Percentiles rank a stretch among this genome's conserved stretches.
These are phyloP conservation scores for Phytophthora colocasiae DNA, from an alignment of 352 stramenopile genomes.

Conservation along the genomic window DNA sequence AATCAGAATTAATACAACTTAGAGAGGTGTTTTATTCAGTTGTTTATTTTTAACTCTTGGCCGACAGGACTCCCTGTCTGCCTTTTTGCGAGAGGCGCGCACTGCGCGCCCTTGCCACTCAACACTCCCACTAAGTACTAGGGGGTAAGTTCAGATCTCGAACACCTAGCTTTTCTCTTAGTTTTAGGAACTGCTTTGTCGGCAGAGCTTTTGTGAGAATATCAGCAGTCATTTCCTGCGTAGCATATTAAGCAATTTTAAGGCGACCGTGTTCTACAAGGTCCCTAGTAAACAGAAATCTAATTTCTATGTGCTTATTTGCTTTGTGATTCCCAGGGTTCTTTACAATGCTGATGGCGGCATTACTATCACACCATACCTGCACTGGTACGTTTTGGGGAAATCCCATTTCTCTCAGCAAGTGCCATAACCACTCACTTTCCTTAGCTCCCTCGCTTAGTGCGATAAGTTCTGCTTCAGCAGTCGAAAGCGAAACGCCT, in stretches of 20 bases:
- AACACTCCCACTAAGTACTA: conserved; percentile 3
- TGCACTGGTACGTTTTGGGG: conserved; percentile 7
- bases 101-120: neutral
- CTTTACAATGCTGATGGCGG: conserved; percentile 14
- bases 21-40: no score
- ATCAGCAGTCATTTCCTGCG: conserved; percentile 26
- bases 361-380: conserved; percentile 14
- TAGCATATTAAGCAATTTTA: conserved; percentile 12
- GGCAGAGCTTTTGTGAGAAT: conserved; percentile 27
- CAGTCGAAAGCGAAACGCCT: conserved; percentile 13
- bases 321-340: conserved; percentile 18
- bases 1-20: no score
- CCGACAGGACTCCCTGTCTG: neutral
- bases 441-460: conserved; percentile 12
- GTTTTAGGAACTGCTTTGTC: conserved; percentile 26
- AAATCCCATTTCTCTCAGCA: conserved; percentile 17
- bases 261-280: conserved; percentile 10
- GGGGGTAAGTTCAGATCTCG: neutral
- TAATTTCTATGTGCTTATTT: conserved; percentile 34
- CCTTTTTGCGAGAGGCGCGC: no score
- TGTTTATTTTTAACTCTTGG: neutral
- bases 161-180: conserved; percentile 20
- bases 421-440: conserved; percentile 11
- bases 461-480: conserved; percentile 17
- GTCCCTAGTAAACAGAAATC: conserved; percentile 23